A percentile compares a stretch with the other conserved stretches of the same genome.
These are phyloP conservation scores for Rhodotorula kratochvilovae DNA, from an alignment of 768 basidiomycete species.

Conservation along the genomic window DNA sequence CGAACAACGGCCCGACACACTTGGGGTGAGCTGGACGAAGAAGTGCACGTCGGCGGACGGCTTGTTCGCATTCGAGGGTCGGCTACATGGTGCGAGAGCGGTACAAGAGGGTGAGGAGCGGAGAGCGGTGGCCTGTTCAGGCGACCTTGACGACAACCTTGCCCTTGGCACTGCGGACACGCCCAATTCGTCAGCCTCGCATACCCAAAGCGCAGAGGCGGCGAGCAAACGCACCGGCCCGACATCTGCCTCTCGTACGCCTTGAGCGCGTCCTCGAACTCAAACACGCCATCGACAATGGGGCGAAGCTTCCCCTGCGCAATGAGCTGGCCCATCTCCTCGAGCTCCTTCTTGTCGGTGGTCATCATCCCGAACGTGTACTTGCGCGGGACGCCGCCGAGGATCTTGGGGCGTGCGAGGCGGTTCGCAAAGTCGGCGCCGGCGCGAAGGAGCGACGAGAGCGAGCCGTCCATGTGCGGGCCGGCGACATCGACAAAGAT, in stretches of 20 bases:
- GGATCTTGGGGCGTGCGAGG: constrained; percentile 52
- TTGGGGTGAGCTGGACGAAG: too few relatives aligned
- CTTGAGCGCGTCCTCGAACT: constrained; percentile 57
- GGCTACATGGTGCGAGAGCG: too few relatives aligned
- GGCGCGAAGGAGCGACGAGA: background rate
- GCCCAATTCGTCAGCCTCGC: too few relatives aligned
- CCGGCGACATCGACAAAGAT: constrained; percentile 55
- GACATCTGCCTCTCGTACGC: constrained; percentile 64
- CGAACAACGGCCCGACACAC: too few relatives aligned
- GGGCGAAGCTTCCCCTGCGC: constrained; percentile 56
- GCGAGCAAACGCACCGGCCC: constrained; percentile 43
- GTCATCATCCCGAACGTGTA: constrained; percentile 24
- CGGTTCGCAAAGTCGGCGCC: constrained; percentile 44
- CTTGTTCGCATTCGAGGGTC: too few relatives aligned
- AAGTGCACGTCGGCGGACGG: too few relatives aligned
- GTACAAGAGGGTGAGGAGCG: too few relatives aligned
- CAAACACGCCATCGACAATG: constrained; percentile 59
- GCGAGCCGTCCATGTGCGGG: background rate
- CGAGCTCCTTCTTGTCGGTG: constrained; percentile 42
- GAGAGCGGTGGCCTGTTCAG: too few relatives aligned
- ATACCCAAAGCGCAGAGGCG: too few relatives aligned
- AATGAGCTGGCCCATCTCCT: constrained; percentile 46
- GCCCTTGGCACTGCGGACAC: constrained; percentile 52
- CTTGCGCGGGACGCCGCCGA: constrained; percentile 53
- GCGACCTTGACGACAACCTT: constrained; percentile 57